These are phyloP conservation scores for Chalciporus sp. DNA, from an alignment of 1,284 basidiomycete genomes.

Conservation along the genomic window DNA sequence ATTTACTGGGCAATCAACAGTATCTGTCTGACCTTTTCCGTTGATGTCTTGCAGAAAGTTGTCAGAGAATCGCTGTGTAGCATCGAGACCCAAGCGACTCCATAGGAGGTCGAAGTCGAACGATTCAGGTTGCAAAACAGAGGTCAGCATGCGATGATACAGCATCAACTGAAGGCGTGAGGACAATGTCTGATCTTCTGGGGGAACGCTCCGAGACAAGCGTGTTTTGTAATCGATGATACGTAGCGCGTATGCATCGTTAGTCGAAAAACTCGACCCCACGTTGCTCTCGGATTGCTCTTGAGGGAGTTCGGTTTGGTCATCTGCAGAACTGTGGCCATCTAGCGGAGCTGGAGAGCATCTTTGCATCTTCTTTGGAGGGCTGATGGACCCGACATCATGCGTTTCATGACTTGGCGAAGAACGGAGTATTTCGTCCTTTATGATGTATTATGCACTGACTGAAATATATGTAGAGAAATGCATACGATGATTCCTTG, in stretches of 20 bases:
- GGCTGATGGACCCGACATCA: not conserved
- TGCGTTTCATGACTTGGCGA: not conserved
- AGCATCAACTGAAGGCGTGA: constrained; percentile 84
- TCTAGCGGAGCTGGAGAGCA: not conserved
- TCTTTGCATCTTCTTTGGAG: constrained; percentile 23
- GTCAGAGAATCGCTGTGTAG: constrained; percentile 51
- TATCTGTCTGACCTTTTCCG: constrained; percentile 41
- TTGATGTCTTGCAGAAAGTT: constrained; percentile 56
- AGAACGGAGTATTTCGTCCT: constrained; percentile 44
- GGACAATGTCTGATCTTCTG: constrained; percentile 60
- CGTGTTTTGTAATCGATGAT: constrained; percentile 83
- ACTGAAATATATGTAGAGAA: constrained; percentile 7
- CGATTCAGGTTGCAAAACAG: constrained; percentile 45
- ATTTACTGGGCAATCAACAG: constrained; percentile 15
- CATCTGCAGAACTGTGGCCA: not conserved
- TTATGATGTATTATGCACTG: constrained; percentile 5
- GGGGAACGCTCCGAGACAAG: constrained; percentile 53
- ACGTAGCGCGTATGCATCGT: constrained; percentile 42
- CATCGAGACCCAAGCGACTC: constrained; percentile 50
- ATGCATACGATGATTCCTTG: constrained; percentile 64
- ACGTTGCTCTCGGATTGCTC: not conserved
- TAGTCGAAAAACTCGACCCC: not conserved
- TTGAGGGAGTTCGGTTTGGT: not conserved
- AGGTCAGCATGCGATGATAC: constrained; percentile 73
- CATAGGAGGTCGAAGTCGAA: constrained; percentile 63